Evolutionary conservation across 306 rosid genomes (phyloP), one percentile per base, ranked within the genome.

Genomic region (Lablab purpureus): DNA sequence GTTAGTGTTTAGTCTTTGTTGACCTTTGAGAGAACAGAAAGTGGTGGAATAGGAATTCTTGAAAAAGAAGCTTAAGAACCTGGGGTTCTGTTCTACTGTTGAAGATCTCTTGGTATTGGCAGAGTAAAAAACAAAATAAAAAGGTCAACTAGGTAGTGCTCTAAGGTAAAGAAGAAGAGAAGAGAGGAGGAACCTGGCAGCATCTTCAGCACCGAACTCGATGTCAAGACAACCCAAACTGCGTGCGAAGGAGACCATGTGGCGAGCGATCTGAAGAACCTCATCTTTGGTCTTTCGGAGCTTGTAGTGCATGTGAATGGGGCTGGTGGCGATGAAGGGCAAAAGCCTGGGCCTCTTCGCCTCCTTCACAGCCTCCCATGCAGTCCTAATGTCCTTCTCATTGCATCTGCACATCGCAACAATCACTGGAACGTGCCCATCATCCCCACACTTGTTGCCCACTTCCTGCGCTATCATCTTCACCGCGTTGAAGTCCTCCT

Each of bases 341-440:
- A 58, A 12, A 12, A 58, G 65, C 65, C 37, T 58, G 0, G 65
- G 65, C 37, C 37, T 58, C 65, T 25, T 25, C 1, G 65, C 65
- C 18, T 58, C 2, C 34, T 25, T 58, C 36, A 58, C 10, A 58
- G 65, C 65, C 65, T 58, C 65, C 65, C 65, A 58, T 8, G 65
- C 65, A 1, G 34, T 12, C 0, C 10, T 0, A 2, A 58, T 58
- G 65, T 58, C 65, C 32, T 25, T 58, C 19, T 58, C 65, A 25
- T 58, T 58, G 65, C 65, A 58, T 19, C 65, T 58, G 4, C 34
- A 25, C 0, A 58, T 1, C 2, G 18, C 65, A 0, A 3, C 1
- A 6, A 58, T 58, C 3, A 58, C 65, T 1, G 65, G 65, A 25
- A 58, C 65, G 6, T 58, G 13, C 4, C 10, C 65, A 25, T 58